A percentile compares a stretch with the other conserved stretches of the same genome.
Conservation (phyloP, 345 rosid species). For the Citrus unshiu region DNA sequence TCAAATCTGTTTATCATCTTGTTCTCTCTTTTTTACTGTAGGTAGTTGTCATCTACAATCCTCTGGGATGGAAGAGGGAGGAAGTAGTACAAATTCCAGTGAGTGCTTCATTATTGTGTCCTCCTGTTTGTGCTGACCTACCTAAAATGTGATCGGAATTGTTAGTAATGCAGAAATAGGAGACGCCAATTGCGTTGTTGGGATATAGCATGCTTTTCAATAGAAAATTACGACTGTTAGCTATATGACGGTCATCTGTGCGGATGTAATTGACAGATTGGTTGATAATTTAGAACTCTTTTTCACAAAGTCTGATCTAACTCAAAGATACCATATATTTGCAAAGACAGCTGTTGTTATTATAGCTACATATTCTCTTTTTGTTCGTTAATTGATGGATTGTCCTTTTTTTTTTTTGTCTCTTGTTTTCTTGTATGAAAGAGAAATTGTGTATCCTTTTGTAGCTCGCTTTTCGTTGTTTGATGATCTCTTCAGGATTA, state of each 20-base stretch:
- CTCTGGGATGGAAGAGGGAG: conserved; percentile 86
- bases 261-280: neutral
- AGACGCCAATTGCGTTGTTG: neutral
- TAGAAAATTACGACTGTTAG: neutral
- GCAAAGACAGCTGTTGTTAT: neutral
- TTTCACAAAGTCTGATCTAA: neutral
- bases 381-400: neutral
- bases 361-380: neutral
- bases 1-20: conserved; percentile 11
- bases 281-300: neutral
- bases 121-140: conserved; percentile 4
- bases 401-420: neutral
- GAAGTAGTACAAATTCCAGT: conserved; percentile 82
- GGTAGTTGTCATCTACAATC: conserved; percentile 79
- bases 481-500: neutral
- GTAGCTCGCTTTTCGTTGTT: neutral
- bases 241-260: neutral
- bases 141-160: neutral
- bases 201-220: neutral
- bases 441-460: neutral
- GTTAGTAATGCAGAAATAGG: neutral
- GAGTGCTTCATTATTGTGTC: conserved; percentile 23
- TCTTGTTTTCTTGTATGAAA: neutral
- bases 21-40: conserved; percentile 23
- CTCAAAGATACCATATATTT: neutral